Percentiles rank a stretch among this genome's conserved stretches.
Conservation (phyloP, 306 rosid genomes). For the Pyrus bretschneideri region DNA sequence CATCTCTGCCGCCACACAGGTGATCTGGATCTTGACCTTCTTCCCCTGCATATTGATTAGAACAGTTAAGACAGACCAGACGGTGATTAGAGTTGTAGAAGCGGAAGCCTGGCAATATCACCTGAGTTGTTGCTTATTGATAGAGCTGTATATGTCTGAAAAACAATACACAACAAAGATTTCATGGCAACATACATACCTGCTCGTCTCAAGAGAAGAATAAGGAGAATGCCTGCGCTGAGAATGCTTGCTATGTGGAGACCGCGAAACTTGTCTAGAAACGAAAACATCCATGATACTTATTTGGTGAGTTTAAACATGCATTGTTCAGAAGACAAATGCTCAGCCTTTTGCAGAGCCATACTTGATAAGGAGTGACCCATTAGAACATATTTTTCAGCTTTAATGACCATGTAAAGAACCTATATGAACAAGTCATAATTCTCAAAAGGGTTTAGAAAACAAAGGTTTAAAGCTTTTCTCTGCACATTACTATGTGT, state of each 20-base stretch:
- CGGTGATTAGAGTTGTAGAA: slow-evolving; percentile 9
- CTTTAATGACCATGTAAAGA: slow-evolving; percentile 17
- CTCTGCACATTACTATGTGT: neutral
- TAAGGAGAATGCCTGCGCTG: slow-evolving; percentile 99
- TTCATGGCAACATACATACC: slow-evolving; percentile 76
- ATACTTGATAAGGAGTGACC: slow-evolving; percentile 37
- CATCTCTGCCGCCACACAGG: slow-evolving; percentile 74
- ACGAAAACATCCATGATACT: slow-evolving; percentile 84
- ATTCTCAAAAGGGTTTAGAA: slow-evolving; percentile 1
- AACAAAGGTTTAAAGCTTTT: neutral
- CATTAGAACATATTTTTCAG: slow-evolving; percentile 23
- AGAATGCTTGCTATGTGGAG: slow-evolving; percentile 99
- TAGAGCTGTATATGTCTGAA: slow-evolving; percentile 51
- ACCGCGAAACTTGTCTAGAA: slow-evolving; percentile 99
- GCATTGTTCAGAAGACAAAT: slow-evolving; percentile 39
- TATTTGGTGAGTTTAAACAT: slow-evolving; percentile 64
- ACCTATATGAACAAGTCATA: neutral
- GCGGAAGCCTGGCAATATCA: slow-evolving; percentile 51
- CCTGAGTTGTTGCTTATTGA: slow-evolving; percentile 65
- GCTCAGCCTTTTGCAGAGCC: slow-evolving; percentile 55
- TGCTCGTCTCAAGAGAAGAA: slow-evolving; percentile 80
- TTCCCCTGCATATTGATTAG: slow-evolving; percentile 53
- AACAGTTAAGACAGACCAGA: slow-evolving; percentile 22
- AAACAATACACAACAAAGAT: slow-evolving; percentile 51
- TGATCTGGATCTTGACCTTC: slow-evolving; percentile 84